Evolutionary conservation across 805 yeast species (phyloP), one percentile per base, ranked within the genome.

Genomic region (Maudiozyma saulgeensis): DNA sequence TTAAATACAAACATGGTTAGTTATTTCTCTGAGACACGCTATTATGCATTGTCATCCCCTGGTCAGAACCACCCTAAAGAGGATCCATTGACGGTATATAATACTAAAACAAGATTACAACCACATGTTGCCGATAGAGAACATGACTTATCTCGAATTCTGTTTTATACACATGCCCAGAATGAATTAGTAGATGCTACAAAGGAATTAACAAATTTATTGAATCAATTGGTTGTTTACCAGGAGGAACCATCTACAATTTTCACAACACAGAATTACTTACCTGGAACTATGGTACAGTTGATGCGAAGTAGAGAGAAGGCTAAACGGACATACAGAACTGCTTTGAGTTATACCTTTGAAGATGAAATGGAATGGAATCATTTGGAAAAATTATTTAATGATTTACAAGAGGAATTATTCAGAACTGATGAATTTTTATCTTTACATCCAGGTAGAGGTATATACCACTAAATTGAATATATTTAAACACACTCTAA

Each of bases 241-340:
- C 49, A 43, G 23, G 44, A 38, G 13, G 44, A 31, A 23, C 49
- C 49, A 16, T 43, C 47, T 15, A 26, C 54, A 5, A 23, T 23
- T 3, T 43, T 47, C 8, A 45, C 38, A 2, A 28, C 39, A 7
- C 40, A 38, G 6, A n/a, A 31, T 4, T 45, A 26, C 16, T 21
- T 58, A 23, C 58, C 59, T 13, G 42, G 49, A 4, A 41, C 55
- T 21, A 49, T 58, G 55, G 56, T 48, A 1, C 38, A 45, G 12
- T 39, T 57, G 15, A 44, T 57, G 49, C 51, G 49, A 25, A 54
- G 53, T 28, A 47, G 59, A n/a, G 57, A 58, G 40, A 43, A 50
- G 21, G 61, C 61, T 2, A 58, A 51, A 45, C 51, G 61, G 37
- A 9, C 56, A 6, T 56, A 56, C 47, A 52, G 61, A 18, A 43